Base-by-base conservation (phyloP, 192 early-diverging fungal genomes). In the Backusella westeae region DNA sequence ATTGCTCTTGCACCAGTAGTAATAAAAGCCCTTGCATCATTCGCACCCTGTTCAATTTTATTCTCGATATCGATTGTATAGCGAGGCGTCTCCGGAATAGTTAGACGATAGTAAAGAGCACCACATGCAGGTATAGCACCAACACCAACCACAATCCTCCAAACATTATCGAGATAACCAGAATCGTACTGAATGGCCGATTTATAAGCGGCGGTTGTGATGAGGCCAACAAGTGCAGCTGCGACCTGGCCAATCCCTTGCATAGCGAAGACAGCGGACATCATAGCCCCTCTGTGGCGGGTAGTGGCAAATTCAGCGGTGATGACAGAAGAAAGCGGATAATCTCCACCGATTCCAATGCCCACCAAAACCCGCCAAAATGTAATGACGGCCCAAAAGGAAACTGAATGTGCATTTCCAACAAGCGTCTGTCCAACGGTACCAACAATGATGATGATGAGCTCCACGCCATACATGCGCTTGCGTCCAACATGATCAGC, bases 71-170 rank as follows among this genome's bases (percentile, higher is more conserved):
- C 90, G 52, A 91, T 81, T 59, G 84, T 83, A 70, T 92, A 98
- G 75, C 96, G 94, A n/a, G 97, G 97, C 32, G 97, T 97, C 82
- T 98, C 97, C 35, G 95, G 94, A 71, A 97, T 96, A 69, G 95
- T 96, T 36, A 95, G 69, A 65, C 95, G 94, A 87, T 90, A 97
- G 86, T 97, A 99, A 67, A 99, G 88, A 26, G 97, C 93, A 66
- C 86, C 4, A 96, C 67, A 39, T 34, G 88, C 94, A 3, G 97
- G 97, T 41, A 99, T 77, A 63, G 90, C 90, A 72, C 96, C 95
- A 66, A 96, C 84, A 72, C 94, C 95, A 65, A 96, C 83, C 52
- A 94, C 88, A 72, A 97, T 89, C 53, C 97, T 91, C 97, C 97
- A 98, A n/a, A 96, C 97, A 73, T 92, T 91, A 80, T 97, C 96